Evolutionary conservation across 164 flowering plant species (phyloP).

Genomic region (Chloranthus sessilifolius): DNA sequence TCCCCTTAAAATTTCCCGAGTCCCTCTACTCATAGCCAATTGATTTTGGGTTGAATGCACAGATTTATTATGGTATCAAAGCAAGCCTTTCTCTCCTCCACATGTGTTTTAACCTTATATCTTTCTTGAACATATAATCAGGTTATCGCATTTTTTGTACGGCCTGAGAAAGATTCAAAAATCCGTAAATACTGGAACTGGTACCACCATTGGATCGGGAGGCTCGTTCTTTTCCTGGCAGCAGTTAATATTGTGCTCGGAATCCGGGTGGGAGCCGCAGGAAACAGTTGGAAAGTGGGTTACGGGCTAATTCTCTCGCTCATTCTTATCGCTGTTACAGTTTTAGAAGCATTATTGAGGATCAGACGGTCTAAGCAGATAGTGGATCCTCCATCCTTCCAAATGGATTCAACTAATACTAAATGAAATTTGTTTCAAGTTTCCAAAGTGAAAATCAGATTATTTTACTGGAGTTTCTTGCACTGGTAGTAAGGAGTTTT

Average conservation of each 20-base stretch:
- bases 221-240: constrained; percentile 62
- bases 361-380: constrained; percentile 25
- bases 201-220: constrained; percentile 73
- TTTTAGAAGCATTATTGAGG: constrained; percentile 44
- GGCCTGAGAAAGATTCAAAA: constrained; percentile 61
- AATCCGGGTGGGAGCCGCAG: constrained; percentile 42
- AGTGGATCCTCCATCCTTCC: constrained; percentile 26
- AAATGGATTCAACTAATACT: constrained; percentile 29
- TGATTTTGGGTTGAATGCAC: too few relatives aligned
- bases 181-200: constrained; percentile 67
- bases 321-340: constrained; percentile 35
- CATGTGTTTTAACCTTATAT: constrained; percentile 4
- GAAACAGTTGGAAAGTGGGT: constrained; percentile 52
- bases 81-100: too few relatives aligned
- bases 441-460: background rate
- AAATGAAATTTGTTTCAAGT: background rate
- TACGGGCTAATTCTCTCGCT: constrained; percentile 53
- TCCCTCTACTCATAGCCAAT: too few relatives aligned
- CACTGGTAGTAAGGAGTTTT: background rate
- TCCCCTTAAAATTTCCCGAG: too few relatives aligned
- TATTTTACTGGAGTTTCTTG: background rate
- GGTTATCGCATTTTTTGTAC: constrained; percentile 60
- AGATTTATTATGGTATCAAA: too few relatives aligned
- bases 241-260: constrained; percentile 61
- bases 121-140: constrained; percentile 20